Percentiles rank a stretch among this genome's conserved stretches.
Conservation (phyloP, 805 yeast species). For the Candida wancherniae region DNA sequence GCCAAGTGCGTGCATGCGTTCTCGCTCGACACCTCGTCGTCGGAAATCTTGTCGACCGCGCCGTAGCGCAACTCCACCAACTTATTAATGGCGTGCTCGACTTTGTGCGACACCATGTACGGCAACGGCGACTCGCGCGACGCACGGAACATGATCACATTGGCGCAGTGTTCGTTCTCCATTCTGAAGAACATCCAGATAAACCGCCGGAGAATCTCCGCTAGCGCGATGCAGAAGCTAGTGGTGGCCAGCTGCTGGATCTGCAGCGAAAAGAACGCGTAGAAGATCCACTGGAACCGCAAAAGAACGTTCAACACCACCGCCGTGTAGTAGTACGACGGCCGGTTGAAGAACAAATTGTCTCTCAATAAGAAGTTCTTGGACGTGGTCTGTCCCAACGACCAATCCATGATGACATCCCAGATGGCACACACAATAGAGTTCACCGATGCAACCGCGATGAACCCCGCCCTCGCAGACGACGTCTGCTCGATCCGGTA, state of each 20-base stretch:
- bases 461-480: constrained; percentile 52
- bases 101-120: constrained; percentile 43
- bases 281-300: constrained; percentile 90
- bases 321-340: constrained; percentile 64
- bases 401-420: constrained; percentile 97
- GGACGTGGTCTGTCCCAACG: constrained; percentile 65
- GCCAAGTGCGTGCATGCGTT: constrained; percentile 1
- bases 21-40: constrained; percentile 8
- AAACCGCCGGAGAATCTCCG: constrained; percentile 78
- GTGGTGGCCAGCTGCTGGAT: constrained; percentile 86
- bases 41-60: constrained; percentile 5
- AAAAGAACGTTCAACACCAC: constrained; percentile 68
- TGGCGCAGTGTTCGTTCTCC: constrained; percentile 94
- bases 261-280: constrained; percentile 69
- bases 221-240: constrained; percentile 75
- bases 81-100: constrained; percentile 33
- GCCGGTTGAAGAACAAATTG: constrained; percentile 58
- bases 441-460: constrained; percentile 69
- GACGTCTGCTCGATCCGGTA: constrained; percentile 58
- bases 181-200: constrained; percentile 90
- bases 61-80: constrained; percentile 32
- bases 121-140: constrained; percentile 86
- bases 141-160: constrained; percentile 80
- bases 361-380: constrained; percentile 60
- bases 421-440: constrained; percentile 67